Percentiles rank a stretch among this genome's conserved stretches.
phyloP scores from a whole-genome alignment of 352 stramenopile species.

The Globisporangium abappressorium region DNA sequence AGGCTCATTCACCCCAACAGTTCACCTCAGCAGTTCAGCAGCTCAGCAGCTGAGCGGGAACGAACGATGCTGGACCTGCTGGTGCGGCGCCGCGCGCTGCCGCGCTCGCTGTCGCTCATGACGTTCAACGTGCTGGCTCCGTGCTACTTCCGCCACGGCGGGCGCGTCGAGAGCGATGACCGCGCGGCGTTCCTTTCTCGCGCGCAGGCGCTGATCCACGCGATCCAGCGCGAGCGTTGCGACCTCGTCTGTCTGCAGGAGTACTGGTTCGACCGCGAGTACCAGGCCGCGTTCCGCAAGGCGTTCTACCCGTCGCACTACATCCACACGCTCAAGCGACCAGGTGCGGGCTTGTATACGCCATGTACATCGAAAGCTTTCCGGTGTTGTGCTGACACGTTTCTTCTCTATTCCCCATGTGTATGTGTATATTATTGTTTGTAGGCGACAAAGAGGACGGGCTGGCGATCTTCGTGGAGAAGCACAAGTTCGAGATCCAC shows the following conservation, averaged over 20 bases:
- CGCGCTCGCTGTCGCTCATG: constrained; percentile 69
- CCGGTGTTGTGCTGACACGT: background rate
- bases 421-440: background rate
- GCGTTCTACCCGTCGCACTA: constrained; percentile 66
- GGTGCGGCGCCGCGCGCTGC: constrained; percentile 25
- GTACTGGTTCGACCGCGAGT: constrained; percentile 83
- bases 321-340: constrained; percentile 72
- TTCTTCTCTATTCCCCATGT: background rate
- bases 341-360: constrained; percentile 18
- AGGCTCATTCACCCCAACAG: background rate
- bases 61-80: constrained; percentile 25
- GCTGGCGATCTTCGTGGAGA: constrained; percentile 74
- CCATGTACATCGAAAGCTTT: background rate
- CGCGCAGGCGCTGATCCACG: constrained; percentile 62
- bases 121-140: constrained; percentile 87
- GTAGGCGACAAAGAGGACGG: constrained; percentile 74
- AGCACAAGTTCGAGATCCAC: constrained; percentile 75
- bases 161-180: constrained; percentile 66
- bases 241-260: constrained; percentile 84
- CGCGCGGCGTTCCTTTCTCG: constrained; percentile 58
- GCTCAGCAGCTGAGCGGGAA: too few species aligned
- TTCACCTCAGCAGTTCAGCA: too few species aligned
- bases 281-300: constrained; percentile 61
- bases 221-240: constrained; percentile 69
- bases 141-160: constrained; percentile 86